Percentiles rank a stretch among this genome's conserved stretches.
These are phyloP conservation scores for Polyporus arcularius DNA, from an alignment of 768 basidiomycete species.

Conservation along the genomic window DNA sequence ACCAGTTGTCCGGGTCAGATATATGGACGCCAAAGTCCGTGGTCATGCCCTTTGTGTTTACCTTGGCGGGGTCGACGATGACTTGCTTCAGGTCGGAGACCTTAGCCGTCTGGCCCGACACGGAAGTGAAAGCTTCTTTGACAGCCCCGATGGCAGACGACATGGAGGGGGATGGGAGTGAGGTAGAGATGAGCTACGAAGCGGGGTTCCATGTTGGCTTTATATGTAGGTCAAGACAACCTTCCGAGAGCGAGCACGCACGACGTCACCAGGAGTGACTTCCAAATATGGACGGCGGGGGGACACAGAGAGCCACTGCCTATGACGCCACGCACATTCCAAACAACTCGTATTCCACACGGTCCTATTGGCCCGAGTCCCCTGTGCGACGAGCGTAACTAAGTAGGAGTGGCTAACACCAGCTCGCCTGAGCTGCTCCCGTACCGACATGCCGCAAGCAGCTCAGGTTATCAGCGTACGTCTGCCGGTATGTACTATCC, in stretches of 20 bases:
- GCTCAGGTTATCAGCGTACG: too few species aligned
- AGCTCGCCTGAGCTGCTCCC: too few species aligned
- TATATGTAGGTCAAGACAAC: conserved; percentile 8
- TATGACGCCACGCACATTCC: conserved; percentile 3
- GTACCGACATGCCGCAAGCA: too few species aligned
- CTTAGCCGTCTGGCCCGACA: conserved; percentile 24
- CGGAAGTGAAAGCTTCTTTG: conserved; percentile 27
- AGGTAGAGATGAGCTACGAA: neutral
- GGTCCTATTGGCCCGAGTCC: too few species aligned
- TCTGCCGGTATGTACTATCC: too few species aligned
- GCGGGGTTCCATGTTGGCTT: neutral
- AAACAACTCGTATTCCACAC: neutral
- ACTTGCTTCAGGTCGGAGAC: conserved; percentile 31
- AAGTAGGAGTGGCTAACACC: too few species aligned
- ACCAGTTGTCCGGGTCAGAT: conserved; percentile 70
- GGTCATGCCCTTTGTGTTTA: conserved; percentile 41
- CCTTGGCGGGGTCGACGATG: conserved; percentile 32
- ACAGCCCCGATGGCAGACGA: conserved; percentile 21
- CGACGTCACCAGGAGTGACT: conserved; percentile 20
- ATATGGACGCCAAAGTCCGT: conserved; percentile 64
- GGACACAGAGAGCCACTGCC: conserved; percentile 3
- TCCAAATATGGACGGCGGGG: conserved; percentile 3
- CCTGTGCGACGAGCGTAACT: too few species aligned
- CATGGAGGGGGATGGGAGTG: conserved; percentile 11
- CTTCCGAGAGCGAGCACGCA: neutral